These are phyloP conservation scores for Eruca vesicaria DNA, from an alignment of 441 rosid genomes.

Conservation along the genomic window DNA sequence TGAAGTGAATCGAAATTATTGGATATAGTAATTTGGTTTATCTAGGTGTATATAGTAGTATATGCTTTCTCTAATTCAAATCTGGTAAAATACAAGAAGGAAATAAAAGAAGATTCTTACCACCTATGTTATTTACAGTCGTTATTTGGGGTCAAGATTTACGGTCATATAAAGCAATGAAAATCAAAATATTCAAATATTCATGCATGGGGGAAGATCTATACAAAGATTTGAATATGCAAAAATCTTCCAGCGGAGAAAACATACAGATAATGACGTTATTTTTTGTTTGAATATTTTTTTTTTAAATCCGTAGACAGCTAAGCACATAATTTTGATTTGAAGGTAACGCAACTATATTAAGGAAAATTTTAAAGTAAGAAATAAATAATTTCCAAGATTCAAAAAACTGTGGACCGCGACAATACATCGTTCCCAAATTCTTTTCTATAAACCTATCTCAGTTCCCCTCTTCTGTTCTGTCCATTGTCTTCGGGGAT, in stretches of 20 bases:
- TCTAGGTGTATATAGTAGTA: not conserved
- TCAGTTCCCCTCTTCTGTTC: not conserved
- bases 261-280: not conserved
- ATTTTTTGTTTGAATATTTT: not conserved
- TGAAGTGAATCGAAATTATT: not conserved
- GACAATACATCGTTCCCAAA: not conserved
- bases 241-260: not conserved
- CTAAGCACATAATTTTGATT: constrained; percentile 25
- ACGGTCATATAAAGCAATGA: not conserved
- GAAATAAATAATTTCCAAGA: not conserved
- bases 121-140: not conserved
- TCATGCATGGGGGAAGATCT: not conserved
- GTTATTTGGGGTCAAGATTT: no score
- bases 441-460: not conserved
- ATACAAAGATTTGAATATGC: not conserved
- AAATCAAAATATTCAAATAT: not conserved
- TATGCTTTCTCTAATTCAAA: not conserved
- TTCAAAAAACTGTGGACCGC: constrained; percentile 21
- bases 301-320: constrained; percentile 10
- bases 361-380: not conserved
- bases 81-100: not conserved
- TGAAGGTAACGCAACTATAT: constrained; percentile 23
- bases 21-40: not conserved
- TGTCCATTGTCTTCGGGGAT: constrained; percentile 16
- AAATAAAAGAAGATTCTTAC: not conserved